Base-by-base conservation (phyloP, 2,329 filamentous ascomycete genomes). In the Apiospora kogelbergensis region DNA sequence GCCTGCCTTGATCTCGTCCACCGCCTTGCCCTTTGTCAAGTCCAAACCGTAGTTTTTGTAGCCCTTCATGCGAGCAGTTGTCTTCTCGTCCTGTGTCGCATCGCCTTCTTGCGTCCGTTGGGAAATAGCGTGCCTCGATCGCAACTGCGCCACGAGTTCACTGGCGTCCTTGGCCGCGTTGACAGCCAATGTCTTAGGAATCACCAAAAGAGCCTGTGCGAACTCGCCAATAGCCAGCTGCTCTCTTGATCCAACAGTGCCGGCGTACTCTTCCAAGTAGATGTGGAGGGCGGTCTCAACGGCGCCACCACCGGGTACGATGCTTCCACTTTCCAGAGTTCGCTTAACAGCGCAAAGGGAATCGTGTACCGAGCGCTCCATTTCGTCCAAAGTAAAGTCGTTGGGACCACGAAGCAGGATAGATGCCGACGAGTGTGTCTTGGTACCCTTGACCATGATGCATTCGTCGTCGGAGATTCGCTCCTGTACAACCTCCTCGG, bases 31-130 rank as follows among this genome's bases (percentile, higher is more conserved):
- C 80, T 93, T 94, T 69, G 86, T 86, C 76, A 99, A 85, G 81
- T 99, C 97, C 69, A 99, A 86, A 66, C 96, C 96, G 81, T 99
- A 99, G 87, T 99, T 99, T 85, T 95, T 96, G 87, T 98, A 99
- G 76, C 93, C 93, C 90, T 97, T 98, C 84, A 95, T 96, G 82
- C 93, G 94, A 65, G 94, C 94, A 69, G 96, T 87, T 67, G 90
- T 90, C 87, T 97, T 97, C 81, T 96, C 94, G 76, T 97, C 92
- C 81, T 95, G 93, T 74, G 89, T 90, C 67, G 88, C 90, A 74
- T 95, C 93, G n/a, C 91, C 91, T 73, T 97, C 93, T 77, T 93
- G 89, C 72, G 94, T 93, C 75, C 95, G 93, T 84, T 99, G 96
- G 69, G 95, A 97, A 65, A 98, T 88, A 42, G 96, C 95, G 81